phyloP scores from a whole-genome alignment of 257 asterid genomes.

The Euphrasia confusa region DNA sequence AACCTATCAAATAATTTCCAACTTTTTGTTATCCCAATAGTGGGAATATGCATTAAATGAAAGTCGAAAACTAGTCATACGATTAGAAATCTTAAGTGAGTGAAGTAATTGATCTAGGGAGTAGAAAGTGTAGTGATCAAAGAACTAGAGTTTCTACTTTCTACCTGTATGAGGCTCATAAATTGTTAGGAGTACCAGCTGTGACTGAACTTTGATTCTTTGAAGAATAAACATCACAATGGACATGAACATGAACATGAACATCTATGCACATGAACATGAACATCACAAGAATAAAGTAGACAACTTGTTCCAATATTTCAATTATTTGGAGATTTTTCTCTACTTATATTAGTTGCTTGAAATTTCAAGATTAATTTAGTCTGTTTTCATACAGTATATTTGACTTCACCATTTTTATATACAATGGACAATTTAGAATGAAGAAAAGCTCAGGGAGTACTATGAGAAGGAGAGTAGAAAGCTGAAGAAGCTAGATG shows the following conservation, averaged over 20 bases:
- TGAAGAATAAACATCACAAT: neutral
- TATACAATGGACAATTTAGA: constrained; percentile 2
- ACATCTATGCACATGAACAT: neutral
- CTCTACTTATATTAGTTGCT: constrained; percentile 1
- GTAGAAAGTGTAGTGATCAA: too few species aligned
- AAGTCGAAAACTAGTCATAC: too few species aligned
- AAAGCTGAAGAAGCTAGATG: constrained; percentile 20
- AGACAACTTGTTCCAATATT: neutral
- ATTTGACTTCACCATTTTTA: constrained; percentile 3
- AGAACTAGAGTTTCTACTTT: too few species aligned
- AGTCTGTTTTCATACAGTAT: neutral
- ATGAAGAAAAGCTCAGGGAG: constrained; percentile 20
- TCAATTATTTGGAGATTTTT: neutral
- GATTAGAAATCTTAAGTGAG: too few species aligned
- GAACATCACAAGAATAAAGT: neutral
- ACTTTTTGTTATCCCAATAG: too few species aligned
- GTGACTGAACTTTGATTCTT: too few species aligned
- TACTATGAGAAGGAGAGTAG: constrained; percentile 9
- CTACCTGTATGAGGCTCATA: too few species aligned
- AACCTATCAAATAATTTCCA: too few species aligned
- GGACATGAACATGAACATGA: neutral
- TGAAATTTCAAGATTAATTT: neutral
- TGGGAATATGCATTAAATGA: too few species aligned
- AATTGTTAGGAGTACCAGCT: too few species aligned
- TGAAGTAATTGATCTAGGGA: too few species aligned